phyloP scores from a whole-genome alignment of 2,329 filamentous ascomycete species.

The Aspergillus niger region DNA sequence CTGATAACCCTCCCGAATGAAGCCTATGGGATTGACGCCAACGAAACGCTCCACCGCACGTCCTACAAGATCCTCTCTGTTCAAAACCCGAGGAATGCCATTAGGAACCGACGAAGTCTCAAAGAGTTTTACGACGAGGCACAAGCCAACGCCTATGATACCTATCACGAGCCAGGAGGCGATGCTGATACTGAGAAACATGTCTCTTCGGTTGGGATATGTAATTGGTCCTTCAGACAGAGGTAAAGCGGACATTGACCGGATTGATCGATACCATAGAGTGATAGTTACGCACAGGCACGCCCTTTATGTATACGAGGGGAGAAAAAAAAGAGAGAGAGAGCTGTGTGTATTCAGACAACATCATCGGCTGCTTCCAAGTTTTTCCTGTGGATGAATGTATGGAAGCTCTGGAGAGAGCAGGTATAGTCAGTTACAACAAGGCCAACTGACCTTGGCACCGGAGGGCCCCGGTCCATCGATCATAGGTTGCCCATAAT shows the following conservation, averaged over 20 bases:
- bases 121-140: slow-evolving; percentile 17
- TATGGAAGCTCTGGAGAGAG: background rate
- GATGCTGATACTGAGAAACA: slow-evolving; percentile 10
- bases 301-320: no score
- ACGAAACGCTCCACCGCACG: slow-evolving; percentile 18
- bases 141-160: slow-evolving; percentile 9
- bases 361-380: background rate
- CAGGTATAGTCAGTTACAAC: background rate
- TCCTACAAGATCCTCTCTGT: slow-evolving; percentile 10
- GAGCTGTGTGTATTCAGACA: background rate
- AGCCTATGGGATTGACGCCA: slow-evolving; percentile 15
- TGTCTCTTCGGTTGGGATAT: background rate
- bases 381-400: background rate
- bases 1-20: slow-evolving; percentile 18
- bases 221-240: background rate
- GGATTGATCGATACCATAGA: no score
- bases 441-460: background rate
- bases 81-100: slow-evolving; percentile 16
- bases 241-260: background rate
- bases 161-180: slow-evolving; percentile 5
- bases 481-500: background rate
- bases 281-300: no score
- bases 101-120: slow-evolving; percentile 17
- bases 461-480: background rate
- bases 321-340: no score